Base-by-base conservation (phyloP, 768 basidiomycete species). In the Russula sp. region DNA sequence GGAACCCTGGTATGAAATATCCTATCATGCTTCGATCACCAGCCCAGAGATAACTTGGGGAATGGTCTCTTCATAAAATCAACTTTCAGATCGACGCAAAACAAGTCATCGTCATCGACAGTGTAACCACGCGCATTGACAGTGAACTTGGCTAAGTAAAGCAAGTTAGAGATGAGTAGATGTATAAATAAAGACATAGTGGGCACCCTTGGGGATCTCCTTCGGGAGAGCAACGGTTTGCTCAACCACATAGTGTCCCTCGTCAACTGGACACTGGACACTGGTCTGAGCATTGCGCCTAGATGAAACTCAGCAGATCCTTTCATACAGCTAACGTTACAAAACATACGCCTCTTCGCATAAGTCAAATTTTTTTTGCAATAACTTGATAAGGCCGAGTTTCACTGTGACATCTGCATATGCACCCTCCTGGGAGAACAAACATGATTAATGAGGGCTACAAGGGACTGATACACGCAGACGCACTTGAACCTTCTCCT, bases 401-500 rank as follows among this genome's bases (percentile, higher is more conserved):
- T 98, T 98, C 59, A 99, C 96, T 1, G 75, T 74, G 5, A 99
- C 93, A 66, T 95, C 85, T 8, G 88, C 96, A 68, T 83, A 90
- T 42, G 96, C 90, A 6, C 97, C 97, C 5, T 94, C 87, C 95
- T 98, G 65, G 13, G 29, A 56, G n/a, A 3, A 13, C 32, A 41
- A 68, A 43, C 29, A 3, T 32, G 35, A 49, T 55, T 38, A 25
- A 35, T 29, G 11, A 61, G 29, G 7, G 8, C 22, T 35, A 25
- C 47, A 53, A 13, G 54, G 16, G 36, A 56, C 29, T 20, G 13
- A 41, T 22, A 38, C 59, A 56, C 4, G 18, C 9, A 59, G 22
- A 14, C 35, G 56, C 76, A 95, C 95, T 77, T 88, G 79, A 64
- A 98, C 84, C 6, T 67, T 71, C 58, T 84, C 72, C 7, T 72